Evolutionary conservation across 2,329 filamentous ascomycete species (phyloP).

Genomic region (Blumeriella jaapii): DNA sequence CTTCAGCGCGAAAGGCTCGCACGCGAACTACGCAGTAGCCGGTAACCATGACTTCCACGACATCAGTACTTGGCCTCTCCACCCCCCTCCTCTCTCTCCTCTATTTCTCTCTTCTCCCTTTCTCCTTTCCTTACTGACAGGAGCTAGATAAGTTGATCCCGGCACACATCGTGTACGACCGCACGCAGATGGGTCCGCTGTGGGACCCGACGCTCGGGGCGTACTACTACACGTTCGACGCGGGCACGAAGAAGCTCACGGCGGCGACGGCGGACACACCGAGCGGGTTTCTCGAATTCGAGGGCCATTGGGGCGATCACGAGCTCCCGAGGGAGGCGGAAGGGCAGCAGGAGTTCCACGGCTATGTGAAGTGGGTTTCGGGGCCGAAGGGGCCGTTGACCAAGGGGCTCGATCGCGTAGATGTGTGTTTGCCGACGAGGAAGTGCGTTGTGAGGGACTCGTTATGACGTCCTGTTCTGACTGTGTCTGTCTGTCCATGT

Average conservation of each 20-base stretch:
- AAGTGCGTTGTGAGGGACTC: conserved; percentile 7
- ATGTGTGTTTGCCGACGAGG: conserved; percentile 11
- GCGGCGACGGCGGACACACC: conserved; percentile 60
- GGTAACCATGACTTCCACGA: conserved; percentile 52
- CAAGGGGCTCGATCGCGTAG: conserved; percentile 41
- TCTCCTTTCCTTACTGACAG: background rate
- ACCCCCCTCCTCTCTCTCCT: conserved; percentile 31
- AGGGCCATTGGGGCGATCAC: conserved; percentile 83
- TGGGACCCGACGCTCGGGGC: conserved; percentile 52
- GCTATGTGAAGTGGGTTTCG: conserved; percentile 34
- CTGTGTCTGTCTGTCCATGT: too few relatives aligned
- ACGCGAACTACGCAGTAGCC: conserved; percentile 58
- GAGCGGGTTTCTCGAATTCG: conserved; percentile 76
- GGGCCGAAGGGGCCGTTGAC: conserved; percentile 49
- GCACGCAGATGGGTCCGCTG: conserved; percentile 54
- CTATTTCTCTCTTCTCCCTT: background rate
- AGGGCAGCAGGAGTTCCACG: conserved; percentile 29
- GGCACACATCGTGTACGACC: conserved; percentile 37
- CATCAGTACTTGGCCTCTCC: conserved; percentile 45
- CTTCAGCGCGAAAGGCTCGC: conserved; percentile 55
- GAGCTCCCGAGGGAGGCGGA: conserved; percentile 51
- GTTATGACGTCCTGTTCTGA: conserved; percentile 1
- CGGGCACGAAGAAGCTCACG: conserved; percentile 17
- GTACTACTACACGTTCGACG: conserved; percentile 43
- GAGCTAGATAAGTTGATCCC: conserved; percentile 33